Conservation (phyloP, 768 basidiomycete species). For the Nidularia pulvinata region DNA sequence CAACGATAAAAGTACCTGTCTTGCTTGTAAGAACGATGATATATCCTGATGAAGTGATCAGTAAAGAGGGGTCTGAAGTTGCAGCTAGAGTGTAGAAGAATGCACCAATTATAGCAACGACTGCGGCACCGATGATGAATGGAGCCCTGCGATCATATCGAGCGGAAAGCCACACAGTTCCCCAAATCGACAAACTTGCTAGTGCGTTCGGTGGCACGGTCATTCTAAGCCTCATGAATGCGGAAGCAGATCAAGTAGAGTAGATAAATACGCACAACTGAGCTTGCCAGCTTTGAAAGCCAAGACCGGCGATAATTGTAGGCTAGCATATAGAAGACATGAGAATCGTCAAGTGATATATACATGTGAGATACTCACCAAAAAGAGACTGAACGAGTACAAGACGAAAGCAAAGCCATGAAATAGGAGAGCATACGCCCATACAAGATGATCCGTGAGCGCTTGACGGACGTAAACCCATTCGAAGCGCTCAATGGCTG, state of each 20-base stretch:
- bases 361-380: conserved; percentile 29
- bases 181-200: conserved; percentile 47
- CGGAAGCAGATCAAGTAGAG: background rate
- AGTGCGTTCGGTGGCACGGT: conserved; percentile 59
- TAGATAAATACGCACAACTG: conserved; percentile 39
- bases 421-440: conserved; percentile 60
- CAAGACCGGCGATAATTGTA: conserved; percentile 57
- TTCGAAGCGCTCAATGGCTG: conserved; percentile 48
- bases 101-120: conserved; percentile 51
- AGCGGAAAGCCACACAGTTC: conserved; percentile 51
- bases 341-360: background rate
- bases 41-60: conserved; percentile 37
- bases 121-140: conserved; percentile 50
- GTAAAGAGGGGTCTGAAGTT: background rate
- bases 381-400: conserved; percentile 58
- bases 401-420: conserved; percentile 61
- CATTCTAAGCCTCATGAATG: conserved; percentile 31
- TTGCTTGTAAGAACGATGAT: conserved; percentile 49
- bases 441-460: conserved; percentile 55
- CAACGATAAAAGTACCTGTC: conserved; percentile 23
- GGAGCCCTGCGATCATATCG: conserved; percentile 42
- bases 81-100: background rate
- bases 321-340: conserved; percentile 31
- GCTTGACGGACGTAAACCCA: conserved; percentile 60
- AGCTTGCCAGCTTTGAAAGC: conserved; percentile 60